phyloP scores from a whole-genome alignment of 2,329 filamentous ascomycete genomes.

The Xylariomycetidae sp. region DNA sequence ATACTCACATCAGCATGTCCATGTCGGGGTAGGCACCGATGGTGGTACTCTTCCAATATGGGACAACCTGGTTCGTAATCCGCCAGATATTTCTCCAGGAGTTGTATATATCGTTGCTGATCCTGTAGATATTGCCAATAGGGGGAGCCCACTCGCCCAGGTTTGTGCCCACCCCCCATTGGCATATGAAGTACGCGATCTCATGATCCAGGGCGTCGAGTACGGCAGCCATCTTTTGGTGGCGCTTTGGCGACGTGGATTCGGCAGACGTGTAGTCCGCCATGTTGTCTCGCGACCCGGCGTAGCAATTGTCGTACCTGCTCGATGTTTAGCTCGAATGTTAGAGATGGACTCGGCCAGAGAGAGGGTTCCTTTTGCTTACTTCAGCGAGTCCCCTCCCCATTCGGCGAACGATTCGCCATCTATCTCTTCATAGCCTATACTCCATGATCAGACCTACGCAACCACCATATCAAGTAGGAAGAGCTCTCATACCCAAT shows the following conservation, averaged over 20 bases:
- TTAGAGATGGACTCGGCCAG: too few relatives aligned
- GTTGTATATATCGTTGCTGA: slow-evolving; percentile 50
- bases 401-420: slow-evolving; percentile 36
- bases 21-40: slow-evolving; percentile 46
- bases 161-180: slow-evolving; percentile 47
- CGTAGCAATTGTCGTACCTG: slow-evolving; percentile 47
- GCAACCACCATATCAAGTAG: neutral
- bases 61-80: slow-evolving; percentile 47
- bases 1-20: slow-evolving; percentile 44
- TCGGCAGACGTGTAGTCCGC: slow-evolving; percentile 36
- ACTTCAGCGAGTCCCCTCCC: slow-evolving; percentile 50
- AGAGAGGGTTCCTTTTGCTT: slow-evolving; percentile 12
- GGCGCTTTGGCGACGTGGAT: slow-evolving; percentile 35
- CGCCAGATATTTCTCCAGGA: slow-evolving; percentile 47
- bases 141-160: slow-evolving; percentile 41
- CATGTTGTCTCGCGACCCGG: slow-evolving; percentile 35
- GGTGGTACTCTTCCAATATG: slow-evolving; percentile 38
- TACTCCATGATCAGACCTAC: neutral
- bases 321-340: too few relatives aligned
- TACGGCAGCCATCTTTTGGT: slow-evolving; percentile 41
- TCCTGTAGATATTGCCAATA: slow-evolving; percentile 44
- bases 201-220: slow-evolving; percentile 34
- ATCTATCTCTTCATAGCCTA: slow-evolving; percentile 38
- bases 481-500: slow-evolving; percentile 27
- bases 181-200: slow-evolving; percentile 46